phyloP scores from a whole-genome alignment of 2,329 filamentous ascomycete genomes.

The Dactylellina cionopaga region DNA sequence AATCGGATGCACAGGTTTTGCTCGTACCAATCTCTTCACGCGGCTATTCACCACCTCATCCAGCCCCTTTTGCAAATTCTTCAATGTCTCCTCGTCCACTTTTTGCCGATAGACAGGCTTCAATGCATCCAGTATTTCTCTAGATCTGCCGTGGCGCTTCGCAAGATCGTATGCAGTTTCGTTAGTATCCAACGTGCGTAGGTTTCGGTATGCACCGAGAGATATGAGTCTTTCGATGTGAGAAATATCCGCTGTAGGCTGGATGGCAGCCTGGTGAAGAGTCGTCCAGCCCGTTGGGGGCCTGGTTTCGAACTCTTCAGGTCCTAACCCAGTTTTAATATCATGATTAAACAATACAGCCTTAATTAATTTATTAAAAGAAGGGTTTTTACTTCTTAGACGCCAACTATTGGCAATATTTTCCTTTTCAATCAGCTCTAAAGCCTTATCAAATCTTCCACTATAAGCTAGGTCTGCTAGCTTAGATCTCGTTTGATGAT shows the following conservation, averaged over 20 bases:
- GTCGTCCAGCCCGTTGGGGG: constrained; percentile 40
- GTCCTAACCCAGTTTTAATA: background rate
- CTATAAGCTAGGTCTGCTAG: constrained; percentile 32
- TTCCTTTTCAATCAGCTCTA: constrained; percentile 30
- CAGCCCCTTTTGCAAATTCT: constrained; percentile 30
- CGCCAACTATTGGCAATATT: constrained; percentile 18
- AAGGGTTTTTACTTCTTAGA: constrained; percentile 26
- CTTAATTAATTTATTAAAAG: background rate
- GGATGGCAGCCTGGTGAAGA: constrained; percentile 38
- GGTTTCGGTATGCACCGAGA: constrained; percentile 25
- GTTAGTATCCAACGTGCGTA: constrained; percentile 28
- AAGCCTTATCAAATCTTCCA: constrained; percentile 31
- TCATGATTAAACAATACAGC: background rate
- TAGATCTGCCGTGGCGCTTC: constrained; percentile 6
- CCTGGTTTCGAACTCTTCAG: constrained; percentile 13
- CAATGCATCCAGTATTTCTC: constrained; percentile 26
- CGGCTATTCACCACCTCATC: constrained; percentile 29
- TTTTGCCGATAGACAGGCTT: constrained; percentile 10
- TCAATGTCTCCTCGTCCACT: constrained; percentile 10
- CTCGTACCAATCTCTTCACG: constrained; percentile 17
- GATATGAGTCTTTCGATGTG: constrained; percentile 38
- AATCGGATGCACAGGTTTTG: background rate
- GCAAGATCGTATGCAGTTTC: constrained; percentile 47
- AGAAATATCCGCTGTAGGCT: constrained; percentile 1
- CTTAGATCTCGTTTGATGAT: background rate